Percentiles rank a stretch among this genome's conserved stretches.
Conservation (phyloP, 2,329 filamentous ascomycete genomes). For the Periconia digitata region DNA sequence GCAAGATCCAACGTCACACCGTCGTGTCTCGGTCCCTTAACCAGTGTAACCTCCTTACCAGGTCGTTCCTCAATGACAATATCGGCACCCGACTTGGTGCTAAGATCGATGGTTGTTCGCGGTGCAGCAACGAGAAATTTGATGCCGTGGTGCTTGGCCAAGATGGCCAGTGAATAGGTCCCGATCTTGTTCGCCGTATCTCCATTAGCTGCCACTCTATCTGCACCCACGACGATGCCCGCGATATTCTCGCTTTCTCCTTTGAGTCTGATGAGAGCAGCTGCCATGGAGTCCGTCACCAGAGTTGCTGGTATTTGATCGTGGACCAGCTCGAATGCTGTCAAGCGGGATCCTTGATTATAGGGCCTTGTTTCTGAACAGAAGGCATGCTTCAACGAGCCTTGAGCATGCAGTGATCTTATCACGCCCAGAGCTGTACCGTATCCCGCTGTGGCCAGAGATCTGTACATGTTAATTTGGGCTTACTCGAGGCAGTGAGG, state of each 20-base stretch:
- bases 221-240: slow-evolving; percentile 91
- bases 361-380: slow-evolving; percentile 97
- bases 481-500: background rate
- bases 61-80: slow-evolving; percentile 92
- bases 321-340: slow-evolving; percentile 94
- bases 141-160: slow-evolving; percentile 82
- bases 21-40: slow-evolving; percentile 72
- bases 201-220: slow-evolving; percentile 92
- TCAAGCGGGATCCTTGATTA: slow-evolving; percentile 94
- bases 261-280: slow-evolving; percentile 73
- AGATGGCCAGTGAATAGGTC: slow-evolving; percentile 89
- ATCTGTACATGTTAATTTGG: slow-evolving; percentile 53
- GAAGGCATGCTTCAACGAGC: slow-evolving; percentile 77
- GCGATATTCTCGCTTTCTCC: slow-evolving; percentile 65
- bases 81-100: slow-evolving; percentile 72
- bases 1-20: slow-evolving; percentile 65
- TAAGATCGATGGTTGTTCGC: slow-evolving; percentile 87
- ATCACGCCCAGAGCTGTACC: slow-evolving; percentile 95
- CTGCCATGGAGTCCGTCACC: slow-evolving; percentile 96
- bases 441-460: slow-evolving; percentile 95
- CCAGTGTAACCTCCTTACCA: slow-evolving; percentile 77
- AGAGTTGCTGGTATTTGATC: slow-evolving; percentile 89
- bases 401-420: slow-evolving; percentile 70
- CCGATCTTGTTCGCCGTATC: slow-evolving; percentile 99
- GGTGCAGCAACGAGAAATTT: slow-evolving; percentile 96